These are phyloP conservation scores for Heterobasidion occidentale DNA, from an alignment of 1,284 basidiomycete genomes.

Conservation along the genomic window DNA sequence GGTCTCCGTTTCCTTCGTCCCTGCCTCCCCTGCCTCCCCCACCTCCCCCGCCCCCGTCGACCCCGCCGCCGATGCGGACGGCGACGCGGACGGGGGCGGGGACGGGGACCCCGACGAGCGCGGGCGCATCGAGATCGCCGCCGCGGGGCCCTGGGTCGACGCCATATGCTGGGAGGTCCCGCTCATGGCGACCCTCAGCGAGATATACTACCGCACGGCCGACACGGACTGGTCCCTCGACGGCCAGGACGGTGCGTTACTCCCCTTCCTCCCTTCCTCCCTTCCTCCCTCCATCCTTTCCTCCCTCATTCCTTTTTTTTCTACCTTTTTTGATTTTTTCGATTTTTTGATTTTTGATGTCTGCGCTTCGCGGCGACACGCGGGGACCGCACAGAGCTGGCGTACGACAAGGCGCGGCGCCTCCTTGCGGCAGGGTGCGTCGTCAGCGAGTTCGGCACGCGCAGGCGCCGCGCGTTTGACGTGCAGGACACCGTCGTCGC, in stretches of 20 bases:
- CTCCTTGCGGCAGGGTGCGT: slow-evolving; percentile 67
- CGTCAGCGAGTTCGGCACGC: slow-evolving; percentile 92
- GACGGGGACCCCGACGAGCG: slow-evolving; percentile 29
- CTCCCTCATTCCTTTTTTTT: too few species aligned
- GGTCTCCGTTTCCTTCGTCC: slow-evolving; percentile 61
- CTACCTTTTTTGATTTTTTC: not conserved
- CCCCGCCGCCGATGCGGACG: too few species aligned
- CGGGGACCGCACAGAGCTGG: slow-evolving; percentile 27
- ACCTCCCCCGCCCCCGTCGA: too few species aligned
- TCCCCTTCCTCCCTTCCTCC: not conserved
- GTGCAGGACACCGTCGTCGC: slow-evolving; percentile 78
- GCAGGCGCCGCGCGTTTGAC: slow-evolving; percentile 75
- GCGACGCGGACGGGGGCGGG: too few species aligned
- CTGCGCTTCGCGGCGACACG: not conserved
- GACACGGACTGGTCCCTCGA: slow-evolving; percentile 81
- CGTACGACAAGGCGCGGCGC: slow-evolving; percentile 63
- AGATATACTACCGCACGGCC: slow-evolving; percentile 65
- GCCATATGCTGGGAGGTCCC: slow-evolving; percentile 96
- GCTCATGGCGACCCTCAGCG: slow-evolving; percentile 83
- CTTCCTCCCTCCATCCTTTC: not conserved
- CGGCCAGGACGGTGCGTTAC: slow-evolving; percentile 67
- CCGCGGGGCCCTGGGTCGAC: slow-evolving; percentile 79
- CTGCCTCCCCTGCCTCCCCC: slow-evolving; percentile 20
- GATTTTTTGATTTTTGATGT: not conserved
- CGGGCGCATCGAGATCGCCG: slow-evolving; percentile 72